A percentile compares a stretch with the other conserved stretches of the same genome.
phyloP scores from a whole-genome alignment of 2,329 filamentous ascomycete species.

The Didymella arachidicola region DNA sequence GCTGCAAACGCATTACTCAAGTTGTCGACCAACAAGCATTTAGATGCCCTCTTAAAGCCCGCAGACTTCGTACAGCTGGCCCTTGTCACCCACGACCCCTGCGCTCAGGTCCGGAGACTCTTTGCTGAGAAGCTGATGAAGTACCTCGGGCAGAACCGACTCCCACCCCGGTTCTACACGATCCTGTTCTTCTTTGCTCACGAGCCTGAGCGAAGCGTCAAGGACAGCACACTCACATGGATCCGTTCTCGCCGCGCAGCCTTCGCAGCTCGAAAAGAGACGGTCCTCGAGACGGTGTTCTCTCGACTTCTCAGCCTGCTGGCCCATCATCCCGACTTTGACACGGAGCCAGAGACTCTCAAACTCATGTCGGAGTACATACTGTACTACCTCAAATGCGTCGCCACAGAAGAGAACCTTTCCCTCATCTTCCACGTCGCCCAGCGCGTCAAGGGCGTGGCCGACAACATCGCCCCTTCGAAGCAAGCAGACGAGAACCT shows the following conservation, averaged over 20 bases:
- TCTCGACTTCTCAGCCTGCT: constrained; percentile 84
- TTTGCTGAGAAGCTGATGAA: constrained; percentile 91
- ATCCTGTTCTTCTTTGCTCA: constrained; percentile 91
- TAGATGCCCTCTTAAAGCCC: constrained; percentile 78
- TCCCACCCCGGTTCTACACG: constrained; percentile 82
- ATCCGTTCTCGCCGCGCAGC: constrained; percentile 79
- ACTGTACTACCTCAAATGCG: constrained; percentile 82
- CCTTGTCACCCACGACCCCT: constrained; percentile 79
- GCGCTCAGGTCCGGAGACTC: constrained; percentile 74
- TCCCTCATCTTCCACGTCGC: constrained; percentile 90
- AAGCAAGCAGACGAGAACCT: constrained; percentile 69
- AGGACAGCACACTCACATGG: constrained; percentile 83
- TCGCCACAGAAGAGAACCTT: constrained; percentile 86
- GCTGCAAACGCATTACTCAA: constrained; percentile 84
- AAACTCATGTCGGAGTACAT: constrained; percentile 88
- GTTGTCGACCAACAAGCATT: constrained; percentile 76
- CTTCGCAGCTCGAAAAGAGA: constrained; percentile 63
- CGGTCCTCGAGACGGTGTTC: constrained; percentile 80
- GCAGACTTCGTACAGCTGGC: constrained; percentile 82
- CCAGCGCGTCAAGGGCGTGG: constrained; percentile 89
- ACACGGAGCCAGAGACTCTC: constrained; percentile 67
- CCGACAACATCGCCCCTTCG: constrained; percentile 74
- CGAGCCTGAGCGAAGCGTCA: constrained; percentile 79
- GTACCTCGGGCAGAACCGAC: constrained; percentile 76
- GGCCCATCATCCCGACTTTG: constrained; percentile 93